Evolutionary conservation across 495 filamentous ascomycete species (phyloP).

Genomic region (Astrocystis sublimbata): DNA sequence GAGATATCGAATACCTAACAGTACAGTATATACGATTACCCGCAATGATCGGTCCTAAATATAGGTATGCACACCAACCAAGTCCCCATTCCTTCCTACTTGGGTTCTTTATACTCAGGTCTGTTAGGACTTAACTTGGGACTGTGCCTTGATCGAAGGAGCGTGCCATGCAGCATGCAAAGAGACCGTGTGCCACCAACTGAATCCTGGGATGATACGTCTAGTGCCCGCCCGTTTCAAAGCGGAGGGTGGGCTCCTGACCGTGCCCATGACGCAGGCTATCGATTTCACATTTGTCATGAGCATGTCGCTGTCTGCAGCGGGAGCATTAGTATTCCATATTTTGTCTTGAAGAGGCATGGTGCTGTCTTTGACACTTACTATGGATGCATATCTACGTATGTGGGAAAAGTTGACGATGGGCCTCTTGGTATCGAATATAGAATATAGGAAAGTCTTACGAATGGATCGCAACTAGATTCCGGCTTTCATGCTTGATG

Average conservation of each 20-base stretch:
- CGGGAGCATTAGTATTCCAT: not conserved
- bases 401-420: too few species aligned
- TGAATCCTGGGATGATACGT: conserved; percentile 6
- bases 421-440: too few species aligned
- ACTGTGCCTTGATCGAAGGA: not conserved
- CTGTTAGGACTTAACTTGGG: not conserved
- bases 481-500: too few species aligned
- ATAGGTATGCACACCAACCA: too few species aligned
- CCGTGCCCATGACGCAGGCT: not conserved
- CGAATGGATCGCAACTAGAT: not conserved
- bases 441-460: too few species aligned
- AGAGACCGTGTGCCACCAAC: not conserved
- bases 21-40: too few species aligned
- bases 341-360: conserved; percentile 9
- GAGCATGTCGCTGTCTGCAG: not conserved
- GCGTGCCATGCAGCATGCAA: not conserved
- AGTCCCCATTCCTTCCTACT: not conserved
- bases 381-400: too few species aligned
- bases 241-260: conserved; percentile 8
- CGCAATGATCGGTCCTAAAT: too few species aligned
- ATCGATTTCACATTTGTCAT: conserved; percentile 17
- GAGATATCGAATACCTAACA: not conserved
- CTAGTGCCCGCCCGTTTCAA: not conserved
- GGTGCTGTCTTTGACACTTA: too few species aligned
- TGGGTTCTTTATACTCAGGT: not conserved